A percentile compares a stretch with the other conserved stretches of the same genome.
Evolutionary conservation across 495 filamentous ascomycete genomes (phyloP).

Genomic region (Apiosordaria backusii): DNA sequence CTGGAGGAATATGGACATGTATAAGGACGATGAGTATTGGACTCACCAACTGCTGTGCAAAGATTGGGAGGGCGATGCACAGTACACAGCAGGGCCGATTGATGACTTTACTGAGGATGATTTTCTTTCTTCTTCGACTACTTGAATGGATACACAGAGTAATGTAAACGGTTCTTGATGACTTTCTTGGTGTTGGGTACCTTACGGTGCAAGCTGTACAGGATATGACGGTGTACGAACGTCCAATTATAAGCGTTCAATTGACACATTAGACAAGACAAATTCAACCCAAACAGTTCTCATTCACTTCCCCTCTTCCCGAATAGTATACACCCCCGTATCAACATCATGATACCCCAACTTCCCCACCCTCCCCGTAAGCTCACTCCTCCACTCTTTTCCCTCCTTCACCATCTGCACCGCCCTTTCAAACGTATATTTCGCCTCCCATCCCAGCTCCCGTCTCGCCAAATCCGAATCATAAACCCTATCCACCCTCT

Average conservation of each 20-base stretch:
- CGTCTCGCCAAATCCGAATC: slow-evolving; percentile 25
- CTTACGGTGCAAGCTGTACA: no score
- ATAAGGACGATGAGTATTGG: background rate
- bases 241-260: no score
- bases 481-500: slow-evolving; percentile 32
- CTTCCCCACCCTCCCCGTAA: slow-evolving; percentile 26
- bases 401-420: slow-evolving; percentile 24
- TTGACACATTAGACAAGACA: no score
- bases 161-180: no score
- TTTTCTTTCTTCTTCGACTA: background rate
- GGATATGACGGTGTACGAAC: no score
- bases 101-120: background rate
- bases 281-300: no score
- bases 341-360: slow-evolving; percentile 29
- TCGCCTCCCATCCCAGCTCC: slow-evolving; percentile 27
- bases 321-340: slow-evolving; percentile 31
- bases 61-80: background rate
- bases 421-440: slow-evolving; percentile 28
- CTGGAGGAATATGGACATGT: background rate
- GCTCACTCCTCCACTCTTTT: slow-evolving; percentile 29
- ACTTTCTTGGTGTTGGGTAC: no score
- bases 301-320: background rate
- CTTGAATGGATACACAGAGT: no score
- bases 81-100: background rate
- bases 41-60: background rate